phyloP scores from a whole-genome alignment of 225 moss, liverwort and hornwort genomes.

The Rhytidiadelphus loreus region DNA sequence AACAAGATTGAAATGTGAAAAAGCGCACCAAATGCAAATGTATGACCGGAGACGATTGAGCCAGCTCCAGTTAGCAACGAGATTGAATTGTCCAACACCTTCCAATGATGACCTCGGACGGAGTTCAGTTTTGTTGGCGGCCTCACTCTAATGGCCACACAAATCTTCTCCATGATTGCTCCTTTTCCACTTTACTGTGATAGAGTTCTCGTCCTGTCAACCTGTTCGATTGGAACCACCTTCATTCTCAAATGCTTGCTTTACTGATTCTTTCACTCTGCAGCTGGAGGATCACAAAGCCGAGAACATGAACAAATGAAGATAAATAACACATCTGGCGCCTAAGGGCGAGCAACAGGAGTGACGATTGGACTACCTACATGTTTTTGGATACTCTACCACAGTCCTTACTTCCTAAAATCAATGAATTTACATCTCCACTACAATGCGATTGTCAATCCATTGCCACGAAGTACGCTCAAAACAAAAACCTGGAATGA shows the following conservation, averaged over 20 bases:
- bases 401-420: background rate
- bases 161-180: constrained; percentile 74
- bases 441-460: background rate
- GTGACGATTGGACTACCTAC: too few species aligned
- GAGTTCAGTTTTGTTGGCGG: constrained; percentile 46
- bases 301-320: background rate
- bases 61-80: constrained; percentile 54
- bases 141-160: constrained; percentile 81
- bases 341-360: background rate
- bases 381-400: background rate
- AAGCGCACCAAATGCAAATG: constrained; percentile 64
- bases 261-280: background rate
- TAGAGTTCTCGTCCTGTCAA: background rate
- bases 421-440: background rate
- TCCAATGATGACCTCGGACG: constrained; percentile 54
- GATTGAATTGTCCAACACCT: constrained; percentile 49
- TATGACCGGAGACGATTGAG: constrained; percentile 63
- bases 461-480: background rate
- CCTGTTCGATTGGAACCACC: background rate
- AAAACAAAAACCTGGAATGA: background rate
- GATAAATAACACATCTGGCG: background rate
- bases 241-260: background rate
- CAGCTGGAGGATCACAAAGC: background rate
- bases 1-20: background rate
- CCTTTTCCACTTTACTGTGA: background rate